These are phyloP conservation scores for Ehretia macrophylla DNA, from an alignment of 257 asterid species.

Conservation along the genomic window DNA sequence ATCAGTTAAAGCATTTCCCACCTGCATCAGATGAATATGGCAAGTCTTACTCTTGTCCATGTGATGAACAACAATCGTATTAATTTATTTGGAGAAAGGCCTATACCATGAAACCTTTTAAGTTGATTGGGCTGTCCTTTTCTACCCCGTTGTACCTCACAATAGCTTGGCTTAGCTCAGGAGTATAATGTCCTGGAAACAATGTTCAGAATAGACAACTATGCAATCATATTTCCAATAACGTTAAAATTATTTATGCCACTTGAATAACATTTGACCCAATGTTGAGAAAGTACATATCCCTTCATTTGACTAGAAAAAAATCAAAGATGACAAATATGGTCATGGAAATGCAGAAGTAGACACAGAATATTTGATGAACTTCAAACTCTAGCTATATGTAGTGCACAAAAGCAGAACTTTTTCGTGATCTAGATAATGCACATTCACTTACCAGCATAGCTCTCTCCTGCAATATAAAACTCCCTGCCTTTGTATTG, in stretches of 20 bases:
- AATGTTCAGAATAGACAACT: conserved; percentile 4
- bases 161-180: conserved; percentile 88
- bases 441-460: conserved; percentile 41
- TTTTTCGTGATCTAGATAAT: not conserved
- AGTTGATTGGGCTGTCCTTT: conserved; percentile 49
- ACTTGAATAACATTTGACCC: too few relatives aligned
- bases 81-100: not conserved
- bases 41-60: not conserved
- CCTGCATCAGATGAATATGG: conserved; percentile 38
- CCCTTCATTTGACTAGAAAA: too few relatives aligned
- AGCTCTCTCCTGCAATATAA: conserved; percentile 87
- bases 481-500: conserved; percentile 80
- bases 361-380: not conserved
- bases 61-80: not conserved
- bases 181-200: conserved; percentile 84
- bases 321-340: too few relatives aligned
- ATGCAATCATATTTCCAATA: too few relatives aligned
- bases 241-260: too few relatives aligned
- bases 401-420: not conserved
- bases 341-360: too few relatives aligned
- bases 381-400: not conserved
- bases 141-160: conserved; percentile 54
- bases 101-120: conserved; percentile 90
- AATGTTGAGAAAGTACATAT: too few relatives aligned
- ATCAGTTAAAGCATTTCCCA: conserved; percentile 89